Evolutionary conservation across 2,329 filamentous ascomycete genomes (phyloP), one percentile per base, ranked within the genome.

Genomic region (Fusarium nelsonii): DNA sequence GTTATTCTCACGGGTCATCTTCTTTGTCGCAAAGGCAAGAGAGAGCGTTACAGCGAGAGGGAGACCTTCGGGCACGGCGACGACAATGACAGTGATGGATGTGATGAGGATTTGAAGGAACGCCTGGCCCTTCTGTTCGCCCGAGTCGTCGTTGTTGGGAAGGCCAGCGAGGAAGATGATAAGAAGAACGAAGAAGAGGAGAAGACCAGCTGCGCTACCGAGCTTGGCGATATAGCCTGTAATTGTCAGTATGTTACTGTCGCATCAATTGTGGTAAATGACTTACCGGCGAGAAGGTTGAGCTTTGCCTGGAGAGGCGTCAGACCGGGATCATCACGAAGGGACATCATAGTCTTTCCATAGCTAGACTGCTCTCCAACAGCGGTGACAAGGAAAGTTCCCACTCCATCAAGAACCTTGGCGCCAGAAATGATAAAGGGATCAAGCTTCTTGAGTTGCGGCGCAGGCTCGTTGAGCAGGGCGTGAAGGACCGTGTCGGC

Each of bases 181-280:
- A 72, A 94, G 87, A 6, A 94, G 83, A n/a, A 94, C 90, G 52
- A 92, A 80, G 76, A 95, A 95, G 15, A 95, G 83, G 3, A 94
- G 78, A 11, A 91, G 79, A 56, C 91, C 92, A 23, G 92, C 89
- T 52, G 87, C 87, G 71, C 90, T 88, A 26, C 85, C 86, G 6
- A 79, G 69, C 64, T 78, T 79, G 14, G 79, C 79, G 41, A 80
- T 80, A 15, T 72, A 72, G 12, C 69, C 70, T 72, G 15, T 1
- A 1, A 12, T 6, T 15, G 52, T 58, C 41, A 51, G 40, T 20
- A 28, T 6, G 12, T 28, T 9, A 5, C 12, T 28, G 23, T 3
- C 1, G 14, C 2, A 8, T 8, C 2, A 23, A n/a, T 20, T 12
- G 8, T 0, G n/a, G 2, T 4, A 11, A 32, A 2, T 10, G n/a